phyloP scores from a whole-genome alignment of 2,329 filamentous ascomycete genomes.

The Pseudogymnoascus sp. region DNA sequence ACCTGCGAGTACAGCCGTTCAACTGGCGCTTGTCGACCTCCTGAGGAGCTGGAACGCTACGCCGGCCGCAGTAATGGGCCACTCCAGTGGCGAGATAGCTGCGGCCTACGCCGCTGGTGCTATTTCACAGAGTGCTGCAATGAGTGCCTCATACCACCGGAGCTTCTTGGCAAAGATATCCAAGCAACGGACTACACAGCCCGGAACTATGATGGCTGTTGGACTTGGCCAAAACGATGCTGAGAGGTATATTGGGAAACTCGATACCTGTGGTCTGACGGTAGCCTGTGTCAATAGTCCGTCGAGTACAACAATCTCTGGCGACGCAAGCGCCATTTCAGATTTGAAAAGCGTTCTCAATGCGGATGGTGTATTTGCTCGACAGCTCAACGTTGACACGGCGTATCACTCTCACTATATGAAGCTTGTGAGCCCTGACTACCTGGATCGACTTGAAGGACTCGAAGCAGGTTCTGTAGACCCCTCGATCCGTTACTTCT shows the following conservation, averaged over 20 bases:
- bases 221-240: slow-evolving; percentile 18
- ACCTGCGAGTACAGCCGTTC: slow-evolving; percentile 39
- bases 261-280: slow-evolving; percentile 12
- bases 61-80: slow-evolving; percentile 34
- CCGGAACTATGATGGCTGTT: slow-evolving; percentile 48
- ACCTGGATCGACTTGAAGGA: background rate
- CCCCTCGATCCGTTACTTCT: background rate
- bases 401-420: slow-evolving; percentile 30
- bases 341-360: slow-evolving; percentile 12
- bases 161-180: slow-evolving; percentile 25
- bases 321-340: slow-evolving; percentile 13
- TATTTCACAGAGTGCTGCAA: slow-evolving; percentile 26
- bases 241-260: background rate
- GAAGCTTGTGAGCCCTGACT: slow-evolving; percentile 8
- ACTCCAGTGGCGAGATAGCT: slow-evolving; percentile 41
- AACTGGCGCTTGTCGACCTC: slow-evolving; percentile 38
- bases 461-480: background rate
- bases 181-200: slow-evolving; percentile 13
- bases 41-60: slow-evolving; percentile 33
- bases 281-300: slow-evolving; percentile 29
- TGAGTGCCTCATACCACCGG: slow-evolving; percentile 38
- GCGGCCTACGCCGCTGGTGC: slow-evolving; percentile 36
- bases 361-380: slow-evolving; percentile 14
- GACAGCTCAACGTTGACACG: slow-evolving; percentile 1
- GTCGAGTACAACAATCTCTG: slow-evolving; percentile 21